Evolutionary conservation across 2,329 filamentous ascomycete genomes (phyloP), one percentile per base, ranked within the genome.

Genomic region (Aspergillus uvarum): DNA sequence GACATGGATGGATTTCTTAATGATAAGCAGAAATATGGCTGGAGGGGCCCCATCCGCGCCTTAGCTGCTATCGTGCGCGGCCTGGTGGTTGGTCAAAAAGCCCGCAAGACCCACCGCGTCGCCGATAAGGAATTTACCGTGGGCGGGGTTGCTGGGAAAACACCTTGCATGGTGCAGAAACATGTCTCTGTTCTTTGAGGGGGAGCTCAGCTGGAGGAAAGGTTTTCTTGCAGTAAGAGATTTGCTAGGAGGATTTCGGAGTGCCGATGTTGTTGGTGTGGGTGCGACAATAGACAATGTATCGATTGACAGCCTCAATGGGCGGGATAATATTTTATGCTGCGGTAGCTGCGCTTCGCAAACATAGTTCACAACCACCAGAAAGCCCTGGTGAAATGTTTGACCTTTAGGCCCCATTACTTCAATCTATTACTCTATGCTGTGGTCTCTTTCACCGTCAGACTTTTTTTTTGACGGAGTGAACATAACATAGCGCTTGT

Each of bases 21-120:
- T 47, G 53, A 55, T 55, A 55, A 55, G 53, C 24, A 48, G n/a
- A 21, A 31, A 47, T 21, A 11, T 22, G 24, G 21, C 48, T 50
- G 32, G 32, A 16, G 32, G 32, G 26, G 26, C 26, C 32, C 32
- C 32, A 35, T 12, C 26, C 14, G 14, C 22, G 48, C 38, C 14
- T 44, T 44, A 44, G 38, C 38, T 44, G 38, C 38, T 44, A 44
- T 44, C 38, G 38, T 44, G 38, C 38, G 14, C 16, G 14, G 6
- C 14, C 38, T 19, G 32, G 14, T 44, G 38, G 38, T 44, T 44
- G 38, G 38, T 44, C 38, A 7, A 44, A 44, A 44, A 44, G 38
- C 38, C 38, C 38, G 38, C 38, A 44, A 16, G 14, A 12, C 38
- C 38, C 38, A 44, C 38, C n/a, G 16, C 14, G 38, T 19, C 38